Percentiles rank a stretch among this genome's conserved stretches.
phyloP scores from a whole-genome alignment of 169 alveolate species.

The Eimeria tenella region DNA sequence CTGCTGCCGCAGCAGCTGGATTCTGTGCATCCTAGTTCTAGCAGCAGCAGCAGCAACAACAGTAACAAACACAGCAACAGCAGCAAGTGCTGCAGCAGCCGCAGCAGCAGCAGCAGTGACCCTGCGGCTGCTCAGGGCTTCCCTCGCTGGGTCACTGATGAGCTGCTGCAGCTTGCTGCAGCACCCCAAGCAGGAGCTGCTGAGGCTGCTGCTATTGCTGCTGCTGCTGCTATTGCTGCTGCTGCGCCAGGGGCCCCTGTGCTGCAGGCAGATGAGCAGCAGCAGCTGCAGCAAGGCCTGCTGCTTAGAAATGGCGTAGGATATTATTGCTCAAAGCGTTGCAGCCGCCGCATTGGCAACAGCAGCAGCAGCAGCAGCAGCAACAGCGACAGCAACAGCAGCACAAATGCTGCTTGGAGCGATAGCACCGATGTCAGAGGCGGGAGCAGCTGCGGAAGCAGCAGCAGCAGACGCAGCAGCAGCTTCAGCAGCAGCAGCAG shows the following conservation, averaged over 20 bases:
- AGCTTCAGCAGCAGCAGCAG: constrained; percentile 18
- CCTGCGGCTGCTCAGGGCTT: not conserved
- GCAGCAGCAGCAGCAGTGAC: constrained; percentile 4
- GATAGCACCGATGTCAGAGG: not conserved
- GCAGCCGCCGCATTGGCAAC: not conserved
- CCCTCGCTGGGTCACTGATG: not conserved
- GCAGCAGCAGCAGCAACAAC: not conserved
- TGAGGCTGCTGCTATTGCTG: not conserved
- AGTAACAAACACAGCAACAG: not conserved
- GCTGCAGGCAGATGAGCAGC: not conserved
- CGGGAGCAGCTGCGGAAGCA: not conserved
- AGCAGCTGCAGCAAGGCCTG: constrained; percentile 7
- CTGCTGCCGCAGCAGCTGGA: not conserved
- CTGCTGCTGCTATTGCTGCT: constrained; percentile 17
- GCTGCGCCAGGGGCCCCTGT: not conserved
- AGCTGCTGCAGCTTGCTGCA: constrained; percentile 20
- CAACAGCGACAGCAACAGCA: constrained; percentile 30
- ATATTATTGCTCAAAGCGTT: not conserved
- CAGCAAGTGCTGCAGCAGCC: not conserved
- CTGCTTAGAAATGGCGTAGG: not conserved
- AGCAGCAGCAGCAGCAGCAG: constrained; percentile 27
- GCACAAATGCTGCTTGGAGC: not conserved
- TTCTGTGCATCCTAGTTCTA: not conserved
- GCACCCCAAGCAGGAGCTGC: constrained; percentile 9
- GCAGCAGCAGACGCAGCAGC: constrained; percentile 1